Conservation (phyloP, 257 asterid species). For the Striga asiatica region DNA sequence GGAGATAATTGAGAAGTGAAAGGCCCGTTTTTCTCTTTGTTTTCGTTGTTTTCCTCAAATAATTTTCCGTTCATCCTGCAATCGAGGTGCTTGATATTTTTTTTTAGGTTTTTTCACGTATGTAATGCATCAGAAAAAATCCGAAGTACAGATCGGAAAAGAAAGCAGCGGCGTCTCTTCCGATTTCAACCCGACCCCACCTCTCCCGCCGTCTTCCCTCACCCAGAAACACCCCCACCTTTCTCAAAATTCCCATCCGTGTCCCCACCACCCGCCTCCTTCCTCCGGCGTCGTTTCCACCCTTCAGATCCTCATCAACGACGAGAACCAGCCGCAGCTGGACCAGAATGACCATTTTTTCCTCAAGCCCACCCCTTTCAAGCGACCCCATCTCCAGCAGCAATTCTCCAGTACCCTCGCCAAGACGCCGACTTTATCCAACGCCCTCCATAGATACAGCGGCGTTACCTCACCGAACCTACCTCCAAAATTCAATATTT, state of each 20-base stretch:
- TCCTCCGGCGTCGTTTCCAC: conserved; percentile 23
- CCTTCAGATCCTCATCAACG: conserved; percentile 44
- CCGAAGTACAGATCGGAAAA: conserved; percentile 96
- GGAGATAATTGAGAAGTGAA: neutral
- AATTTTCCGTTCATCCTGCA: neutral
- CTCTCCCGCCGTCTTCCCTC: conserved; percentile 40
- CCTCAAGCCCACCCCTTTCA: conserved; percentile 60
- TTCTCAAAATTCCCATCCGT: conserved; percentile 20
- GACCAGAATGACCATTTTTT: conserved; percentile 45
- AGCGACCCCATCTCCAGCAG: conserved; percentile 50
- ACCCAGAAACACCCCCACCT: conserved; percentile 47
- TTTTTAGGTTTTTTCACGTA: conserved; percentile 26
- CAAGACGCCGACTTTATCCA: conserved; percentile 50
- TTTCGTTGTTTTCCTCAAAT: neutral
- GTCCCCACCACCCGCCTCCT: conserved; percentile 22
- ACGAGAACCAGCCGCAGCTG: conserved; percentile 24
- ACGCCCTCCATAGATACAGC: conserved; percentile 45
- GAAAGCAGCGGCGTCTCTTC: conserved; percentile 99
- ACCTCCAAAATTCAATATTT: conserved; percentile 26
- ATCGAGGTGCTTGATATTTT: conserved; percentile 14
- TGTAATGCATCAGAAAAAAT: conserved; percentile 98
- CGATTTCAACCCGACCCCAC: conserved; percentile 92
- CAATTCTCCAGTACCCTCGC: conserved; percentile 37
- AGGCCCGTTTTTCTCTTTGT: neutral
- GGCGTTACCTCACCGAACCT: conserved; percentile 29